Base-by-base conservation (phyloP, 225 moss, liverwort and hornwort genomes). In the Antitrichia curtipendula region DNA sequence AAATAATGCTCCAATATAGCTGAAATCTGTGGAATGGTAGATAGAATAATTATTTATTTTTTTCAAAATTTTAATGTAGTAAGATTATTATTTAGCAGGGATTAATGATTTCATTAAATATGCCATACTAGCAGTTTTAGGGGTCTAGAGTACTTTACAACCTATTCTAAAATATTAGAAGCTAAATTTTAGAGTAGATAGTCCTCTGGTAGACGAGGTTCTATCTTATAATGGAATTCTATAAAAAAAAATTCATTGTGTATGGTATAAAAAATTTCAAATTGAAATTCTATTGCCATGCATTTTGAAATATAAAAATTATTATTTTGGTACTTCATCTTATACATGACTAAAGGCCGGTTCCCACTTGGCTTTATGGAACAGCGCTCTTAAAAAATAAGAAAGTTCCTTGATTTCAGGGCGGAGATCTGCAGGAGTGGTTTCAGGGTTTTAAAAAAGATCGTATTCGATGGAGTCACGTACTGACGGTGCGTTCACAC, bases 1-100 rank as follows among this genome's bases (percentile, higher is more conserved):
- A 2, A 16, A 45, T 45, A 45, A 15, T 72, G 10, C 17, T 73
- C 1, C 0, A 4, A 31, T 10, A 4, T 8, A 7, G 16, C 2
- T 31, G 4, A 73, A 47, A 31, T 12, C 43, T 1, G 2, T 73
- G 0, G 7, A 73, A 31, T 47, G 7, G 0, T 18, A 31, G 10
- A 47, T 18, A 6, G 1, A 29, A 45, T 2, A 10, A 11, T 10
- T 17, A 4, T 9, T 43, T 32, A 4, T 16, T 17, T n/a, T 22
- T 3, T 40, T 8, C 1, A 14, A 28, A 0, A 7, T 29, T 18
- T 29, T 11, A 11, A 19, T 18, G 1, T 1, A 7, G 43, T 1
- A 10, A 29, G 7, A 47, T 43, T 31, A 19, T 73, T 31, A 12
- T 29, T 47, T 10, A 7, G 0, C 12, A 20, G 1, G 1, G 3